phyloP scores from a whole-genome alignment of 2,329 filamentous ascomycete genomes.

The Fusarium subtropicale region DNA sequence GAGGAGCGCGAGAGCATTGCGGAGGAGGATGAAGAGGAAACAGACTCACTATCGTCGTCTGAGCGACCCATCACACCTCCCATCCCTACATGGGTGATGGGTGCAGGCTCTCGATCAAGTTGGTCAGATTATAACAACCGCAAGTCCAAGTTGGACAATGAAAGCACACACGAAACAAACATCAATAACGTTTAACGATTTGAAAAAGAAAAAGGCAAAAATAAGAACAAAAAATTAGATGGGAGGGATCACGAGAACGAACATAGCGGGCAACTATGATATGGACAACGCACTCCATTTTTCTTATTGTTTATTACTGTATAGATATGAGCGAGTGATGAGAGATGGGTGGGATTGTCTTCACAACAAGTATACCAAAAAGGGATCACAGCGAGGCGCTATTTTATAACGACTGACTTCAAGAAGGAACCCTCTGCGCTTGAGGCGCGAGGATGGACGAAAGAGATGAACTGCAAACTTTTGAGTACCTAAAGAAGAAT shows the following conservation, averaged over 20 bases:
- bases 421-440: slow-evolving; percentile 20
- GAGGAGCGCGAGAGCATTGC: slow-evolving; percentile 41
- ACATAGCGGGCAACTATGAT: slow-evolving; percentile 35
- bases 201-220: not conserved
- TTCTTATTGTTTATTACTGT: slow-evolving; percentile 22
- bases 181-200: slow-evolving; percentile 33
- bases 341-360: slow-evolving; percentile 16
- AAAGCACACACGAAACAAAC: slow-evolving; percentile 13
- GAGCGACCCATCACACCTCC: slow-evolving; percentile 68
- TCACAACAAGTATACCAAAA: slow-evolving; percentile 29
- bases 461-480: slow-evolving; percentile 13
- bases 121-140: slow-evolving; percentile 60
- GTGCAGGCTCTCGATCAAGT: slow-evolving; percentile 63
- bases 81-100: slow-evolving; percentile 71
- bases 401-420: slow-evolving; percentile 28
- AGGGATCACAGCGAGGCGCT: slow-evolving; percentile 41
- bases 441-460: slow-evolving; percentile 33
- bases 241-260: slow-evolving; percentile 13
- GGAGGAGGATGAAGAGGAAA: slow-evolving; percentile 43
- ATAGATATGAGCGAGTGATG: slow-evolving; percentile 11
- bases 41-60: slow-evolving; percentile 40
- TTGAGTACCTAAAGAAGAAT: slow-evolving; percentile 23
- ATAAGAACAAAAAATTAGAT: not conserved
- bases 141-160: slow-evolving; percentile 43
- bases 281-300: slow-evolving; percentile 35